phyloP scores from a whole-genome alignment of 2,329 filamentous ascomycete genomes.

The Annulohypoxylon truncatum region DNA sequence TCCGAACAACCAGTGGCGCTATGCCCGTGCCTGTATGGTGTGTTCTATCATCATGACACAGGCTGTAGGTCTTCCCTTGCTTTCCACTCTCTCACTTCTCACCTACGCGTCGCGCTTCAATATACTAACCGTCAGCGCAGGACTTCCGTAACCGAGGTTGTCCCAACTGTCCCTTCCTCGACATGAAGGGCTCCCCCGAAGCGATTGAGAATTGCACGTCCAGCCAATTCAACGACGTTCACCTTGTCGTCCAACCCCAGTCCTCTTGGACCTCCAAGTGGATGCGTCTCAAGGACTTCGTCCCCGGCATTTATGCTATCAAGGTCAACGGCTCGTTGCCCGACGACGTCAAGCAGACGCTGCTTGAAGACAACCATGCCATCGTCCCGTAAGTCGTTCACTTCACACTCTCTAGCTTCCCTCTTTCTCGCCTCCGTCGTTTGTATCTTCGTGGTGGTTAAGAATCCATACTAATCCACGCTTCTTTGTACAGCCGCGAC shows the following conservation, averaged over 20 bases:
- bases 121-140: conserved; percentile 55
- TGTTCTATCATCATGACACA: conserved; percentile 93
- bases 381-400: conserved; percentile 71
- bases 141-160: conserved; percentile 90
- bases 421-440: neutral
- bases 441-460: neutral
- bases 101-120: conserved; percentile 2
- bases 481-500: conserved; percentile 36
- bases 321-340: conserved; percentile 89
- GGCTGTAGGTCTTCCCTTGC: conserved; percentile 63
- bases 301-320: conserved; percentile 89
- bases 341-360: conserved; percentile 69
- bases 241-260: conserved; percentile 83
- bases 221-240: conserved; percentile 93
- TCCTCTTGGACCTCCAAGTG: conserved; percentile 96
- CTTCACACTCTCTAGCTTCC: conserved; percentile 55
- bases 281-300: conserved; percentile 90
- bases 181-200: conserved; percentile 81
- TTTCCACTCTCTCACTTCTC: conserved; percentile 19
- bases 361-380: conserved; percentile 72
- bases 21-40: conserved; percentile 97
- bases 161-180: conserved; percentile 95
- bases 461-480: conserved; percentile 7
- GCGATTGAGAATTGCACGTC: conserved; percentile 93
- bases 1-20: conserved; percentile 79